Base-by-base conservation (phyloP, 1,284 basidiomycete species). In the Microbotryum silenes-acaulis region DNA sequence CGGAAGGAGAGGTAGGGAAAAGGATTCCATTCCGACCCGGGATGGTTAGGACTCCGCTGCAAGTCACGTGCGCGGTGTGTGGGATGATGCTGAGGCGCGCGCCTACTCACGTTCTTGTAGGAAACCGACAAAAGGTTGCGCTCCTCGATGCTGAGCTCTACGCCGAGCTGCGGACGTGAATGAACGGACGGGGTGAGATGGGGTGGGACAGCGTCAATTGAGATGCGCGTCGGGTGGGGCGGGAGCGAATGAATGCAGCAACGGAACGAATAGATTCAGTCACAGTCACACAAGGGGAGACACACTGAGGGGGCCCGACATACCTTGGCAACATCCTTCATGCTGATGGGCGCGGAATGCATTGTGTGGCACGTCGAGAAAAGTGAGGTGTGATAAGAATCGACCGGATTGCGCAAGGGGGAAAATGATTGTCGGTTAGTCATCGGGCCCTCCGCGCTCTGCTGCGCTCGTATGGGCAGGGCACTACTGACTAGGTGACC, bases 51-150 rank as follows among this genome's bases (percentile, higher is more conserved):
- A 75, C 37, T 42, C 37, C 37, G 37, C 37, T 42, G 37, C 37
- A 42, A 42, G 37, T 42, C 37, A 42, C 37, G 16, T 42, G 37
- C 37, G 37, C 37, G 14, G 37, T 12, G 37, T 12, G 37, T 42
- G 14, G 31, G 7, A 3, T n/a, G 25, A 29, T 9, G 42, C 6
- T 46, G 23, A 31, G 21, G 37, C 9, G 29, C 23, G 20, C 37
- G 31, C 23, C 45, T 9, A 63, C 75, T 76, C 70, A 98, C 93
- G 80, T 98, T 99, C 90, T 99, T 99, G 85, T 98, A 98, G 33
- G 94, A 94, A 70, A 98, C 94, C 31, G 93, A 97, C 63, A 98
- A 85, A 62, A 98, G 86, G 79, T 97, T 98, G 70, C 96, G 92
- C 81, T 98, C 94, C 81, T 98, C 94, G 59, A 98, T 94, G 70